Evolutionary conservation across 371 early-diverging fungal species (phyloP).

Genomic region (Mortierella sp.): DNA sequence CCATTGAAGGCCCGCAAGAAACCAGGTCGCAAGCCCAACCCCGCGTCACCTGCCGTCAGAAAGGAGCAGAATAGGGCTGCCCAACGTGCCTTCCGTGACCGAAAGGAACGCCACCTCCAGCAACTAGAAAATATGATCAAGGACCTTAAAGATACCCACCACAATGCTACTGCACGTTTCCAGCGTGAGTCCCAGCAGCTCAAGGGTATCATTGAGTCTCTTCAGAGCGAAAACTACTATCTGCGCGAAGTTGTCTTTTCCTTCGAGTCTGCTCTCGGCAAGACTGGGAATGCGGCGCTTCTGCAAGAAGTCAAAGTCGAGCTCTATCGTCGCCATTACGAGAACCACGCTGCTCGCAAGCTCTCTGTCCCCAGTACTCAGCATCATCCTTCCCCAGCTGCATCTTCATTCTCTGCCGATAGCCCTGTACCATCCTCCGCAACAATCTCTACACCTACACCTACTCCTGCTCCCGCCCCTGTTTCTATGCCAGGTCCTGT

Average conservation of each 20-base stretch:
- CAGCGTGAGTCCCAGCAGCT: conserved; percentile 65
- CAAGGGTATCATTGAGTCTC: conserved; percentile 64
- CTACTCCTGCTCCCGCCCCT: conserved; percentile 12
- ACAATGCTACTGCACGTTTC: conserved; percentile 49
- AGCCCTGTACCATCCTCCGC: conserved; percentile 11
- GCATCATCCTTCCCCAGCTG: conserved; percentile 25
- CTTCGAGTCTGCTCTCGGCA: conserved; percentile 61
- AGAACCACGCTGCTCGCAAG: conserved; percentile 38
- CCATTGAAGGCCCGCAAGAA: conserved; percentile 66
- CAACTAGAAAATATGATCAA: conserved; percentile 75
- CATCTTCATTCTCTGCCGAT: conserved; percentile 19
- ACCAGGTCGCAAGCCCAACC: conserved; percentile 85
- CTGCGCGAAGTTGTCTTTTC: conserved; percentile 64
- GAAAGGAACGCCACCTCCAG: conserved; percentile 76
- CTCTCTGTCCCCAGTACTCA: conserved; percentile 22
- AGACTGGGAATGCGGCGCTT: conserved; percentile 30
- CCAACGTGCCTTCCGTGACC: conserved; percentile 83
- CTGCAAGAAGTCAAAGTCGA: conserved; percentile 46
- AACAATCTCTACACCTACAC: neutral
- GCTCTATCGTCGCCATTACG: conserved; percentile 47
- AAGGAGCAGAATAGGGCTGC: conserved; percentile 88
- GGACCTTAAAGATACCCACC: conserved; percentile 67
- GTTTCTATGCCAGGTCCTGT: conserved; percentile 35
- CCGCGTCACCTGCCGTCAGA: conserved; percentile 73
- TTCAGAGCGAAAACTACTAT: conserved; percentile 69